Base-by-base conservation (phyloP, 2,329 filamentous ascomycete species). In the Akanthomyces muscarius region DNA sequence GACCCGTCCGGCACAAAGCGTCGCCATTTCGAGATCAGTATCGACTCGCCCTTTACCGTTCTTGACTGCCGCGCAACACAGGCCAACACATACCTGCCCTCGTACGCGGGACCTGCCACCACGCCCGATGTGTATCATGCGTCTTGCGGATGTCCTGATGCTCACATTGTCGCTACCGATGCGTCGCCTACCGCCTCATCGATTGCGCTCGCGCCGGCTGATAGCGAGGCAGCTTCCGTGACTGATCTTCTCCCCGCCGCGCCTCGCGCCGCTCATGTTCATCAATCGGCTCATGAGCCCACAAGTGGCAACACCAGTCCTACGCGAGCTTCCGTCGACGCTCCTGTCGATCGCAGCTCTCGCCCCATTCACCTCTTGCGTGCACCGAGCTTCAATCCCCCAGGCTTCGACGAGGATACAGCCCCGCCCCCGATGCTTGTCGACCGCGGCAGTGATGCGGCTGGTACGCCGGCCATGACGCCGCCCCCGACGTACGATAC, bases 21-120 rank as follows among this genome's bases (percentile, higher is more conserved):
- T 66, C 86, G 92, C 41, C 93, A 97, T 72, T 97, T 96, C 68
- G 93, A 97, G 75, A 97, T 97, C 70, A 96, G 92, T 68, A 97
- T 97, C 69, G 93, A 97, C 76, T 97, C 92, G 1, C 93, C 93
- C 0, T 94, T 97, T 72, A 94, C 94, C 65, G 91, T 97, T 52
- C 88, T 97, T 54, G 94, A 93, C 66, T 97, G 93, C 78, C 90
- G 90, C 66, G 92, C 93, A n/a, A 96, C 92, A 0, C 90, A 95
- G 73, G 89, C 91, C 56, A 97, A 97, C 74, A 96, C 90, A 30
- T 87, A 87, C 14, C 83, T 97, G 13, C 93, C 93, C 0, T 89
- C 90, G 18, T 97, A 97, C 73, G 77, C 79, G 7, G 79, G 81
- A 25, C 71, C 75, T 4, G 87, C 86, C 10, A 83, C 78, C 62